phyloP scores from a whole-genome alignment of 371 early-diverging fungal genomes.

The Mortierella sp. region DNA sequence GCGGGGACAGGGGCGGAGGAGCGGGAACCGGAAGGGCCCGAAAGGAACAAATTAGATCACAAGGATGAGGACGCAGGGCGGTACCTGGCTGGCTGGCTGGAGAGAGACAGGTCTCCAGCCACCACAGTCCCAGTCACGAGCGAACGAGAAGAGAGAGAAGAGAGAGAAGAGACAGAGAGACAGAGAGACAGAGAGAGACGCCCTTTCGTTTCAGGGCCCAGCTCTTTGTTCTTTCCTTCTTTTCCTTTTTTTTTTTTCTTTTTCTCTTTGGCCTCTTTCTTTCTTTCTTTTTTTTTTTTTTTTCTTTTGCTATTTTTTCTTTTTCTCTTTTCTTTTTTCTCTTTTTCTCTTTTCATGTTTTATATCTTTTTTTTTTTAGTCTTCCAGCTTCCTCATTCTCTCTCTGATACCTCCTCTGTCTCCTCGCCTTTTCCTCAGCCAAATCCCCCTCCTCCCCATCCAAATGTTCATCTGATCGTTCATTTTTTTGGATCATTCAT shows the following conservation, averaged over 20 bases:
- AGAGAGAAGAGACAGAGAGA: constrained; percentile 4
- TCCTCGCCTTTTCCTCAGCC: background rate
- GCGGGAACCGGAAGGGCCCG: too few species aligned
- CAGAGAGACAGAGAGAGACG: background rate
- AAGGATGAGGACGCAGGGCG: too few species aligned
- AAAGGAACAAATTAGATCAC: too few species aligned
- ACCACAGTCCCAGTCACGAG: too few species aligned
- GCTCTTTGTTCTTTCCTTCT: background rate
- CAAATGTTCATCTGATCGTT: too few species aligned
- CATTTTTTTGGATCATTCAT: too few species aligned
- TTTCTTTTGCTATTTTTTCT: background rate
- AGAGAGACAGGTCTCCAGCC: too few species aligned
- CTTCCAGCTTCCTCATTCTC: constrained; percentile 2
- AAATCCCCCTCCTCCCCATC: background rate
- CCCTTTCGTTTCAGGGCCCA: background rate
- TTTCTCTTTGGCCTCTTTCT: background rate
- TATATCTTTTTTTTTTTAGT: background rate
- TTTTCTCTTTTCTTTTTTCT: background rate
- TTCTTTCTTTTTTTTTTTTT: background rate
- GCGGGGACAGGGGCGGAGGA: too few species aligned
- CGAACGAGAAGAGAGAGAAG: too few species aligned
- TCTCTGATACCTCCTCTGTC: background rate
- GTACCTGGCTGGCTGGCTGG: too few species aligned
- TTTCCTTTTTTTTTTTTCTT: background rate
- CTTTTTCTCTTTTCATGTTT: background rate